A percentile compares a stretch with the other conserved stretches of the same genome.
Evolutionary conservation across 2,329 filamentous ascomycete species (phyloP).

Genomic region (Aspergillus udagawae): DNA sequence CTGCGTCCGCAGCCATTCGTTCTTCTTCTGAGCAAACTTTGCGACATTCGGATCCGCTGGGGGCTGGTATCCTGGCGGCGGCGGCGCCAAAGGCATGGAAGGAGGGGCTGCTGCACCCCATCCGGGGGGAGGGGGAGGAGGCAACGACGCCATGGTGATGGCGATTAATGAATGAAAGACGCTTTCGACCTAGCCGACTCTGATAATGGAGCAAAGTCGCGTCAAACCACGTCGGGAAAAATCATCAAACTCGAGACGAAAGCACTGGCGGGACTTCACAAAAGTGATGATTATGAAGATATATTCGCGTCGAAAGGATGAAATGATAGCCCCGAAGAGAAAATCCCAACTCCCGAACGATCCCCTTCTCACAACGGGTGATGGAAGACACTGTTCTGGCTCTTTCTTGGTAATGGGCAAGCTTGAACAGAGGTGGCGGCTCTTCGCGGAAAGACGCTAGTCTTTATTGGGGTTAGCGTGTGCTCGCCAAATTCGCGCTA

Average conservation of each 20-base stretch:
- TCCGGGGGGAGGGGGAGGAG: conserved; percentile 65
- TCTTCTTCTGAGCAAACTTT: conserved; percentile 98
- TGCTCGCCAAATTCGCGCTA: conserved; percentile 36
- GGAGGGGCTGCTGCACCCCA: conserved; percentile 54
- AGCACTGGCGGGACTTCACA: conserved; percentile 12
- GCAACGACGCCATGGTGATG: conserved; percentile 54
- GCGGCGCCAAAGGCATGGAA: conserved; percentile 60
- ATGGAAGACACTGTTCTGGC: conserved; percentile 18
- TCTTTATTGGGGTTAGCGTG: conserved; percentile 24
- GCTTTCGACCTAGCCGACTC: conserved; percentile 24
- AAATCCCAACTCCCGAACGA: conserved; percentile 17
- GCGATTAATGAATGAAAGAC: conserved; percentile 18
- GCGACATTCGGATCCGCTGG: conserved; percentile 77
- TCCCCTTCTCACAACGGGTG: conserved; percentile 28
- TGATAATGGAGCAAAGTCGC: conserved; percentile 27
- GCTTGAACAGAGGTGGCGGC: conserved; percentile 38
- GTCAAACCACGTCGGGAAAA: conserved; percentile 28
- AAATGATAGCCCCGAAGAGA: conserved; percentile 15
- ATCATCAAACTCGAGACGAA: conserved; percentile 16
- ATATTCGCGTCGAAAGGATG: conserved; percentile 5
- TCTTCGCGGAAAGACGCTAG: conserved; percentile 19
- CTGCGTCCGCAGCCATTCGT: conserved; percentile 91
- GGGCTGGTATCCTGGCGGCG: conserved; percentile 80
- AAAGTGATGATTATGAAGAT: neutral
- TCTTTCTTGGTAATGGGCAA: conserved; percentile 20